These are phyloP conservation scores for Coemansia biformis DNA, from an alignment of 192 early-diverging fungal genomes.

Conservation along the genomic window DNA sequence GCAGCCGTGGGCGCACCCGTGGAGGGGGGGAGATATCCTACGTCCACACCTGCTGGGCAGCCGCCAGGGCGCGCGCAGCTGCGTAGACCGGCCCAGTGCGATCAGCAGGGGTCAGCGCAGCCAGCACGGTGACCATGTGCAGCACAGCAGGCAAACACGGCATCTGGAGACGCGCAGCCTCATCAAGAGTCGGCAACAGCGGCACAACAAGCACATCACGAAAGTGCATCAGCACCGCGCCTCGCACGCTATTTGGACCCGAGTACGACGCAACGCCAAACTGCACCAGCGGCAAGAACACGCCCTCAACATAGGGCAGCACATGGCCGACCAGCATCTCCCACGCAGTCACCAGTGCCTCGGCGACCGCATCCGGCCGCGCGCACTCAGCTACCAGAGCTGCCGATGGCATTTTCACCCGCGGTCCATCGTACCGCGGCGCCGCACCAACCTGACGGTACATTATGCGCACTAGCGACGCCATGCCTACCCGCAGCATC, in stretches of 20 bases:
- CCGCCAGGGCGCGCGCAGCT: conserved; percentile 20
- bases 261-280: conserved; percentile 5
- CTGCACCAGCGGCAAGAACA: conserved; percentile 67
- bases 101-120: conserved; percentile 25
- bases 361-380: conserved; percentile 60
- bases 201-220: conserved; percentile 31
- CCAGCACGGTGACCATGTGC: conserved; percentile 40
- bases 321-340: conserved; percentile 75
- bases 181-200: conserved; percentile 21
- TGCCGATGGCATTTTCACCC: conserved; percentile 10
- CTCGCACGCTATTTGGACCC: conserved; percentile 8
- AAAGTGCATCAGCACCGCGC: conserved; percentile 29
- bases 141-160: conserved; percentile 3
- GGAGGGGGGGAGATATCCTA: too few relatives aligned
- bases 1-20: too few relatives aligned
- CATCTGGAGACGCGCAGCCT: neutral
- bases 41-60: conserved; percentile 11
- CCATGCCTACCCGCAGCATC: conserved; percentile 38
- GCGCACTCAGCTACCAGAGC: conserved; percentile 58
- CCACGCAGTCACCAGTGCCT: conserved; percentile 72
- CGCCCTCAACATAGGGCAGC: conserved; percentile 79
- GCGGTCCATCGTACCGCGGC: conserved; percentile 24
- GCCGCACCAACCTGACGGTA: conserved; percentile 19
- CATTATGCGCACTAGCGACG: conserved; percentile 30
- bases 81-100: conserved; percentile 22